These are phyloP conservation scores for Magnaporthiopsis poae DNA, from an alignment of 2,329 filamentous ascomycete genomes.

Conservation along the genomic window DNA sequence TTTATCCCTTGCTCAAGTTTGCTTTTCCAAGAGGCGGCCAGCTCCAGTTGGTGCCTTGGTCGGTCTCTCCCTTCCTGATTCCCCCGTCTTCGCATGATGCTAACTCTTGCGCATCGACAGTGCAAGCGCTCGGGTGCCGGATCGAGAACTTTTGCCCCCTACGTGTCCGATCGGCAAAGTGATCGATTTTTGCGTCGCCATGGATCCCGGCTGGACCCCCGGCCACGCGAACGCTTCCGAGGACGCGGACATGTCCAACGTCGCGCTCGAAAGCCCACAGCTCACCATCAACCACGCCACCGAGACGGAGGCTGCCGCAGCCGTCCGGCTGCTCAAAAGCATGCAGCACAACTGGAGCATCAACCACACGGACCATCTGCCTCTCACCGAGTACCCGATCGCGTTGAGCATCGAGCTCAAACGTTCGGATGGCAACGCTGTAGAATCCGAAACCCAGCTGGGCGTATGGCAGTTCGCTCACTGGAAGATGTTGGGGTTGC, in stretches of 20 bases:
- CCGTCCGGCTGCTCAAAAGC: too few relatives aligned
- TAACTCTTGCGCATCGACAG: not conserved
- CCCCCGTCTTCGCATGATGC: too few relatives aligned
- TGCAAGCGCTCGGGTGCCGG: not conserved
- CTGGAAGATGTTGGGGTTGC: constrained; percentile 2
- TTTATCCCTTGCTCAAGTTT: too few relatives aligned
- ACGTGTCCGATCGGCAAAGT: constrained; percentile 1
- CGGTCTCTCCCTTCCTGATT: too few relatives aligned
- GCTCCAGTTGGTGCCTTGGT: too few relatives aligned
- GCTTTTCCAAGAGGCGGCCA: too few relatives aligned
- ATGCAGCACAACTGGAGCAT: not conserved
- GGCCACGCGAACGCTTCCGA: constrained; percentile 1
- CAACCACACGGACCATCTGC: constrained; percentile 2
- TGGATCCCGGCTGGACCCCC: not conserved
- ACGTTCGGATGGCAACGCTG: not conserved
- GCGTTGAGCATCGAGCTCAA: constrained; percentile 3
- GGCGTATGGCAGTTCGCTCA: constrained; percentile 1
- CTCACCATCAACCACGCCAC: not conserved
- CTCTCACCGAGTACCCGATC: constrained; percentile 1
- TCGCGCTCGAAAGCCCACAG: too few relatives aligned
- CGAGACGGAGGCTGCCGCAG: too few relatives aligned
- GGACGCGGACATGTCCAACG: not conserved
- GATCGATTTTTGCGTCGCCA: constrained; percentile 2
- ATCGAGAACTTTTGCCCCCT: not conserved
- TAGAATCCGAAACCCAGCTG: constrained; percentile 2